Evolutionary conservation across 2,329 filamentous ascomycete species (phyloP).

Genomic region (Plectosphaerella sp.): DNA sequence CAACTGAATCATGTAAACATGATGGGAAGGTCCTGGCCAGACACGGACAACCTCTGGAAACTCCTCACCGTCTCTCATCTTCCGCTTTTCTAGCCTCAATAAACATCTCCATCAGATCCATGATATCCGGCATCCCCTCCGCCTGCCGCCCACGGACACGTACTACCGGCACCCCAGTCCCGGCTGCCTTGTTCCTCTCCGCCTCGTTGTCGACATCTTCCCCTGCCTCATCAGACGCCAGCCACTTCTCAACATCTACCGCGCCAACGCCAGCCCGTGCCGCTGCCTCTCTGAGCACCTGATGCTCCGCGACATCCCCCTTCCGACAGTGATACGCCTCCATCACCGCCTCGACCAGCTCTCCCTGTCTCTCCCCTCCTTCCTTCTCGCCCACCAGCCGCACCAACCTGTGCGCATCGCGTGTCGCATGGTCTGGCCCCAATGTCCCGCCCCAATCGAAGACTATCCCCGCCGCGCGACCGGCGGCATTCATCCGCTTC

Average conservation of each 20-base stretch:
- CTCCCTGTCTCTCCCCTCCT: constrained; percentile 7
- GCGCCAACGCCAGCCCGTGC: constrained; percentile 12
- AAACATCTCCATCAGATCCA: constrained; percentile 14
- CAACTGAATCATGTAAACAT: too few relatives aligned
- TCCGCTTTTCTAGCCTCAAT: constrained; percentile 9
- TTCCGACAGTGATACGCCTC: constrained; percentile 22
- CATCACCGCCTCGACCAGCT: constrained; percentile 20
- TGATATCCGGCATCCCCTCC: constrained; percentile 8
- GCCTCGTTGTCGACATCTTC: constrained; percentile 11
- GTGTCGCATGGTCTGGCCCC: constrained; percentile 20
- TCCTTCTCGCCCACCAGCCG: constrained; percentile 13
- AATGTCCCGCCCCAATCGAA: constrained; percentile 26
- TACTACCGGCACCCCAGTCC: constrained; percentile 13
- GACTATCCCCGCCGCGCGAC: constrained; percentile 24
- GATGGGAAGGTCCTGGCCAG: too few relatives aligned
- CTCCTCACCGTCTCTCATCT: background rate
- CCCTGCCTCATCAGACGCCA: constrained; percentile 4
- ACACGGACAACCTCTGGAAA: too few relatives aligned
- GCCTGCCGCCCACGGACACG: constrained; percentile 9
- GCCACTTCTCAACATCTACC: constrained; percentile 8
- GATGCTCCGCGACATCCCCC: constrained; percentile 20
- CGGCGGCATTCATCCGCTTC: constrained; percentile 20
- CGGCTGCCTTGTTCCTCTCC: constrained; percentile 1
- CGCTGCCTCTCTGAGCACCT: constrained; percentile 16
- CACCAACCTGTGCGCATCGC: constrained; percentile 27